Base-by-base conservation (phyloP, 75 land plant species). In the Pinus taeda region DNA sequence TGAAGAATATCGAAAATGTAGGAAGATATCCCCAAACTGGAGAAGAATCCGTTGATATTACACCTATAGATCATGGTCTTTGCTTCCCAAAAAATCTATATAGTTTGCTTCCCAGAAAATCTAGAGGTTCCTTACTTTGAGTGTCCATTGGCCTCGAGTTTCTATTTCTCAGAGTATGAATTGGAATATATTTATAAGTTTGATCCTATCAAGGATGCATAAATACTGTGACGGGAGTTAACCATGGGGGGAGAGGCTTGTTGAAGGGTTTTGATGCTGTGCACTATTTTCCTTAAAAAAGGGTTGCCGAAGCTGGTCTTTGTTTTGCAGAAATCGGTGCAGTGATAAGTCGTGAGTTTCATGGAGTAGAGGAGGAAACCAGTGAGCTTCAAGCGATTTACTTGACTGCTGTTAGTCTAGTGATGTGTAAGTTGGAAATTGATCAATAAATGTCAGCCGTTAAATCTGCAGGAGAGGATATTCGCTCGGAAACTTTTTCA, bases 141-240 rank as follows among this genome's bases (percentile, higher is more conserved):
- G 64, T 91, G 93, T 91, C 13, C 93, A 91, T 73, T 93, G 96
- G 96, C 96, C 92, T 55, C 91, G 91, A 42, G 88, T 91, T 5
- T 91, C 95, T 18, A 78, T 93, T 93, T 93, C 65, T 89, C 95
- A 21, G 93, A 93, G 36, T 93, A 89, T 30, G 95, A 93, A 80
- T 81, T 91, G 59, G 83, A 85, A 57, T 93, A 93, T 67, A 91
- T 93, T 49, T 74, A 82, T 20, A 83, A 74, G 1, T 82, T 93
- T 78, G 90, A 93, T 84, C 88, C 89, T 9, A 14, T 33, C 2
- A 65, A 59, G 69, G 93, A 93, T 60, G 83, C 81, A 21, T 83
- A 83, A 3, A 80, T 88, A 81, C 81, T 93, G 60, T 74, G 88
- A 18, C 79, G 13, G 70, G 91, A 91, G 57, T 83, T 93, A 11